Conservation (phyloP, 345 rosid genomes). For the Angophora floribunda region DNA sequence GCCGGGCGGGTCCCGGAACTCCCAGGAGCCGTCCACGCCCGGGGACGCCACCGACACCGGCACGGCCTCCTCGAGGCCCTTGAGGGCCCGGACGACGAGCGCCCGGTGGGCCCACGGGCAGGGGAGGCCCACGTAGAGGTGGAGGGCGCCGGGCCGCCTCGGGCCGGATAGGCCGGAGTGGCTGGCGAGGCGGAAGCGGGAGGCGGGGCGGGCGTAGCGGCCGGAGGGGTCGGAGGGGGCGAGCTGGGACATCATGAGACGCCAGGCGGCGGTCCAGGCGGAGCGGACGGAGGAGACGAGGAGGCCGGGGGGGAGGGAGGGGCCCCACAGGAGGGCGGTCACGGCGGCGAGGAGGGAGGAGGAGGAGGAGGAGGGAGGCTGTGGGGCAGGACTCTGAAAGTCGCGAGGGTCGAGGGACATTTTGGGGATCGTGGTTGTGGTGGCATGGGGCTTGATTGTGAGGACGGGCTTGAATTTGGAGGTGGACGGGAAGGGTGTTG, state of each 20-base stretch:
- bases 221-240: conserved; percentile 88
- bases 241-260: conserved; percentile 85
- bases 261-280: conserved; percentile 72
- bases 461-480: not conserved
- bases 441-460: not conserved
- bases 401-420: not conserved
- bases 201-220: conserved; percentile 64
- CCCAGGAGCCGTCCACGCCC: conserved; percentile 83
- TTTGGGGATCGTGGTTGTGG: not conserved
- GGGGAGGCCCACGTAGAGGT: conserved; percentile 86
- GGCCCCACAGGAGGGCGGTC: conserved; percentile 73
- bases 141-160: conserved; percentile 31
- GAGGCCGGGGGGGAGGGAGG: conserved; percentile 87
- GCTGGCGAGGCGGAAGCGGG: conserved; percentile 47
- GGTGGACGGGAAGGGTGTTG: not conserved
- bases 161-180: conserved; percentile 22
- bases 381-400: not conserved
- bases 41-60: conserved; percentile 67
- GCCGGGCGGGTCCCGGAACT: conserved; percentile 19
- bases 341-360: conserved; percentile 25
- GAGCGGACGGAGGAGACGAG: conserved; percentile 72
- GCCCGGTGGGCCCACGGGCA: conserved; percentile 98
- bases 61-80: conserved; percentile 64
- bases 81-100: conserved; percentile 67
- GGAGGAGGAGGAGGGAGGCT: not conserved